Evolutionary conservation across 345 rosid genomes (phyloP), one percentile per base, ranked within the genome.

Genomic region (Eucalyptus victrix): DNA sequence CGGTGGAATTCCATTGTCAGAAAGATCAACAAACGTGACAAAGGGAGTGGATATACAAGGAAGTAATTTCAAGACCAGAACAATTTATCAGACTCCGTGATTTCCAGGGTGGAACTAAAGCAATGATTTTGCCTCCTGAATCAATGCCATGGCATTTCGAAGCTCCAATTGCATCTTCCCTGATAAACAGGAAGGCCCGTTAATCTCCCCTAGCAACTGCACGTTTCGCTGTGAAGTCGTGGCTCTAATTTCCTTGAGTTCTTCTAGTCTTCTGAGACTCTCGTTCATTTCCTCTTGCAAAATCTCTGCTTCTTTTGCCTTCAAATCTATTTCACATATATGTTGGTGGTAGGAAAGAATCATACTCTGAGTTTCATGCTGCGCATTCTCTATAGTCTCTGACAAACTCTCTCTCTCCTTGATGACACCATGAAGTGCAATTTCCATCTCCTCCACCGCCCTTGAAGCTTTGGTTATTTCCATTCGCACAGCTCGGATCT

Each of bases 331-430:
- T 50, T 95, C 96, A 87, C 93, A 95, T 40, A 94, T 94, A 5
- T 90, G 92, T 88, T 96, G 94, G 72, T 94, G 96, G 90, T 93
- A 94, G 54, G 93, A 97, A 18, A 95, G n/a, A 45, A 96, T 88
- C 95, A 94, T 87, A 62, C 67, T 90, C 44, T 92, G 93, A 47
- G 92, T 86, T 88, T 98, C 97, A 7, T 80, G 47, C 90, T 47
- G 91, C 19, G 98, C 99, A 3, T 90, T 44, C 90, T 93, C 95
- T 86, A 88, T 91, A 80, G 93, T 90, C 91, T 95, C 97, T 24
- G 91, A 26, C 21, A 97, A 91, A 67, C 92, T 88, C 88, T 95
- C 94, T 89, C 93, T 95, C 93, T 97, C 99, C 81, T 91, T 90
- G 65, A 90, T 81, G 24, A 93, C 93, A 37, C 65, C 88, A 90